These are phyloP conservation scores for Candida cerambycidarum DNA, from an alignment of 805 yeast species.

Conservation along the genomic window DNA sequence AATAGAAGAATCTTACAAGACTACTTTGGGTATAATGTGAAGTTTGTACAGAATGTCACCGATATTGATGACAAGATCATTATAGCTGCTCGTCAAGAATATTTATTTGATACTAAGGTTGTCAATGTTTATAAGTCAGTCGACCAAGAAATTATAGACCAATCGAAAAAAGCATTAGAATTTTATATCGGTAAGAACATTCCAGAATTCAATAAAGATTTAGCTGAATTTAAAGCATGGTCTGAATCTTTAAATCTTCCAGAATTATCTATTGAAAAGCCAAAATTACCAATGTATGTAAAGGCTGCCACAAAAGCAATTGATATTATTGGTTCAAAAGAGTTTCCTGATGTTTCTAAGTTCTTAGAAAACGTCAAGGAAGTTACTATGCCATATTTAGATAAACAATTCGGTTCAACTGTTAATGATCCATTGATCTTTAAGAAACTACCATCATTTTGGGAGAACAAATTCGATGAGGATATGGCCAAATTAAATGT, in stretches of 20 bases:
- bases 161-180: constrained; percentile 45
- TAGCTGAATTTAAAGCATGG: constrained; percentile 50
- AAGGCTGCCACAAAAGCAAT: constrained; percentile 60
- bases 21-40: constrained; percentile 86
- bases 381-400: constrained; percentile 71
- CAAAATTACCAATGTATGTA: constrained; percentile 86
- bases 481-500: constrained; percentile 90
- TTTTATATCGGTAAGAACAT: constrained; percentile 56
- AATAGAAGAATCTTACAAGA: constrained; percentile 86
- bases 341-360: constrained; percentile 27
- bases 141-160: constrained; percentile 34
- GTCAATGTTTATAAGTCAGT: constrained; percentile 26
- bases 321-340: constrained; percentile 36
- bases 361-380: constrained; percentile 61
- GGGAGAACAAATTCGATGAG: constrained; percentile 82
- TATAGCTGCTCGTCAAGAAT: constrained; percentile 87
- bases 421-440: constrained; percentile 86
- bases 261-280: constrained; percentile 53
- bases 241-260: constrained; percentile 46
- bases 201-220: constrained; percentile 36
- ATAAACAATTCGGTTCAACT: constrained; percentile 65
- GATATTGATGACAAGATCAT: constrained; percentile 98
- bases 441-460: constrained; percentile 75
- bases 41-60: constrained; percentile 95
- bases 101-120: constrained; percentile 65